Evolutionary conservation across 352 stramenopile genomes (phyloP), one percentile per base, ranked within the genome.

Genomic region (Pythium apleroticum): DNA sequence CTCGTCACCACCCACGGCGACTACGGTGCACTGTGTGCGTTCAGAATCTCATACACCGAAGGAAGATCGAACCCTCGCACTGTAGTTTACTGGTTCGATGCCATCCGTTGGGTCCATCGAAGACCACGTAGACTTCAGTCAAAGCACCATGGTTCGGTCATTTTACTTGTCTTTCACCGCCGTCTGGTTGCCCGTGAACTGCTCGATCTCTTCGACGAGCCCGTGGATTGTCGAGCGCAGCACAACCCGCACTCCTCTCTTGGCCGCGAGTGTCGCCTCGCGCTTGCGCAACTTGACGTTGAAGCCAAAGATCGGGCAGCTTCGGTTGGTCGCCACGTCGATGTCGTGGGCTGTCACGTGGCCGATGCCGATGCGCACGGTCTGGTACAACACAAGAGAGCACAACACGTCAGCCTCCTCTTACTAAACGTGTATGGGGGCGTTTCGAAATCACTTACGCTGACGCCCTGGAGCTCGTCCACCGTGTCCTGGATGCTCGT

Each of bases 291-390:
- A 60, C 49, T 88, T 88, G 11, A 94, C 81, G 52, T 92, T 92
- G 60, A 95, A 95, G 31, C 82, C 86, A 30, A 91, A 93, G 65
- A 94, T 94, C 45, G 84, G 86, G 37, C 86, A 95, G 55, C 90
- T 78, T 65, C 78, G 72, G 64, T 89, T 88, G 67, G 90, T 89
- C 20, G 84, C 84, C 14, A 90, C 81, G 49, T 95, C 86, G 35
- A 95, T 90, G 60, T 95, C 86, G 60, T 84, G 83, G 1, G 72
- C 73, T 5, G 86, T 86, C 57, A 95, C 87, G 58, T 90, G 78
- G 45, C 86, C 86, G 57, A 95, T 91, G 24, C 86, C 86, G 27
- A 95, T 75, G 27, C 84, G 81, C 5, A 83, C 84, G 57, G 84
- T 95, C 82, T 93, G 41, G 17, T 11, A 58, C 20, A 24, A 60